phyloP scores from a whole-genome alignment of 2,329 filamentous ascomycete species.

The Exophiala xenobiotica region DNA sequence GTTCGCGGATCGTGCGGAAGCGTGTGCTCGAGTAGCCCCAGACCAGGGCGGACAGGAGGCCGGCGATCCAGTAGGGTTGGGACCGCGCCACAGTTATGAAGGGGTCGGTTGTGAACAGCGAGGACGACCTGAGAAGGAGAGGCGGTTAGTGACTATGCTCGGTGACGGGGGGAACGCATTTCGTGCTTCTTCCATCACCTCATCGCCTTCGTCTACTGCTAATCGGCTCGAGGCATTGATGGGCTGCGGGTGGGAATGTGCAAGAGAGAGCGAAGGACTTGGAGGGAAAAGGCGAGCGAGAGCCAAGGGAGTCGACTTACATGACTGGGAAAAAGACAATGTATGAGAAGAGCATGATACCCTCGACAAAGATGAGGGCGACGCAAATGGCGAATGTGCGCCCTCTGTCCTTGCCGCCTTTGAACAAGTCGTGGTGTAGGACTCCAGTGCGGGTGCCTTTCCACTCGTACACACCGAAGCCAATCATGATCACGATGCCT shows the following conservation, averaged over 20 bases:
- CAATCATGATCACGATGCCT: constrained; percentile 22
- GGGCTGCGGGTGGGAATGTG: no score
- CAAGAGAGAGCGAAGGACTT: no score
- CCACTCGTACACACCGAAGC: constrained; percentile 27
- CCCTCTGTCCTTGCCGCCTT: constrained; percentile 16
- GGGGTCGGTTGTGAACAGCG: constrained; percentile 23
- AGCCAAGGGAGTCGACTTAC: constrained; percentile 24
- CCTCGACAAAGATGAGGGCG: constrained; percentile 25
- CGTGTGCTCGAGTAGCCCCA: constrained; percentile 21
- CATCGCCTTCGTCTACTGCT: no score
- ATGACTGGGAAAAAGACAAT: constrained; percentile 27
- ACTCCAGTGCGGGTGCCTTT: constrained; percentile 25
- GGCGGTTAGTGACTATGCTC: no score
- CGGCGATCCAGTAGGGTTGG: constrained; percentile 23
- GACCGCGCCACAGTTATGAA: constrained; percentile 15
- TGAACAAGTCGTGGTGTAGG: constrained; percentile 26
- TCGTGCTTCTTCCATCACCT: no score
- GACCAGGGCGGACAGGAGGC: constrained; percentile 16
- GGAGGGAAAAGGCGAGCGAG: no score
- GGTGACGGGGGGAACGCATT: no score
- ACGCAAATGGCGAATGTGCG: constrained; percentile 27
- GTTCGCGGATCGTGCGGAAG: constrained; percentile 26
- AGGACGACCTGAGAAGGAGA: constrained; percentile 13
- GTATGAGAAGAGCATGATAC: constrained; percentile 26
- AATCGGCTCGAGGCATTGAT: no score